These are phyloP conservation scores for Physcomitrium patens DNA, from an alignment of 225 moss, liverwort and hornwort species.

Conservation along the genomic window DNA sequence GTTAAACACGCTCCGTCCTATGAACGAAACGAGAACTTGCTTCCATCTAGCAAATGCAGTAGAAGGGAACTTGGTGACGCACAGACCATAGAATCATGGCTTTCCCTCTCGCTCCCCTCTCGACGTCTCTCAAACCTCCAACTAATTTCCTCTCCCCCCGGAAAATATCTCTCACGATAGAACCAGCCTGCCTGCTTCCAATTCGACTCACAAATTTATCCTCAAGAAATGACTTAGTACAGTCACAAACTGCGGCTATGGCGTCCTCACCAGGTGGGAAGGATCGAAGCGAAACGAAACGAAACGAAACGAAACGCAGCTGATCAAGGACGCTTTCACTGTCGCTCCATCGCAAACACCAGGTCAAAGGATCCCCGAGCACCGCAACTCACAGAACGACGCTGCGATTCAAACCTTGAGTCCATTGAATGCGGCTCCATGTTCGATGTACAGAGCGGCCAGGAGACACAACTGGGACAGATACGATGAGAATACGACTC, in stretches of 20 bases:
- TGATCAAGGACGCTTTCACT: neutral
- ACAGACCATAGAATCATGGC: no score
- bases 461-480: constrained; percentile 33
- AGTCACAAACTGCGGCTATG: constrained; percentile 21
- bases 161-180: neutral
- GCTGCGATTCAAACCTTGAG: neutral
- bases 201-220: neutral
- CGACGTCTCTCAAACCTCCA: no score
- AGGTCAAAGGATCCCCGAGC: neutral
- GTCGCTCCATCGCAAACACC: neutral
- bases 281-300: no score
- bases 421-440: constrained; percentile 25
- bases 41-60: no score
- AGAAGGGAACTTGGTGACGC: no score
- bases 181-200: neutral
- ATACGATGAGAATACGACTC: neutral
- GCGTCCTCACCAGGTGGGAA: neutral
- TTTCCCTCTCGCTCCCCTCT: neutral
- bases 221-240: neutral
- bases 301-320: neutral
- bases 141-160: neutral
- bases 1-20: no score
- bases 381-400: neutral
- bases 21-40: no score
- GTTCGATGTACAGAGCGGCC: constrained; percentile 22